A percentile compares a stretch with the other conserved stretches of the same genome.
Evolutionary conservation across 768 basidiomycete species (phyloP).

Genomic region (Phallus indusiatus): DNA sequence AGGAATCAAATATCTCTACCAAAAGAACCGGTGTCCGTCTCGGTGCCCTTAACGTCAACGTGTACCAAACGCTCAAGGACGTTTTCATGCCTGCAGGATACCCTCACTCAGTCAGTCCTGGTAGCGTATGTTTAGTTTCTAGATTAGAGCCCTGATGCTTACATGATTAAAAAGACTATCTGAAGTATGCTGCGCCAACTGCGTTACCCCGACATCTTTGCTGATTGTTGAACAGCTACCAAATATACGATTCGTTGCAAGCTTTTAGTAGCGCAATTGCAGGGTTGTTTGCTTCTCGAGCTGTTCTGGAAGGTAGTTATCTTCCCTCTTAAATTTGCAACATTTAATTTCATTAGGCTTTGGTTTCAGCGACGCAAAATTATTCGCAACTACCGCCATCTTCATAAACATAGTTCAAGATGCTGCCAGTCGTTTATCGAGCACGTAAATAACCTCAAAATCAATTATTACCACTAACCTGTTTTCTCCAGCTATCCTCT

Average conservation of each 20-base stretch:
- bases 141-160: background rate
- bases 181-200: background rate
- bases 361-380: background rate
- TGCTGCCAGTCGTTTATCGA: slow-evolving; percentile 50
- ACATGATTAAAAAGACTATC: slow-evolving; percentile 2
- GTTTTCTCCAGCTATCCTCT: slow-evolving; percentile 43
- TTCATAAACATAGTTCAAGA: slow-evolving; percentile 57
- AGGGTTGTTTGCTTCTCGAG: slow-evolving; percentile 53
- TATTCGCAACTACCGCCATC: background rate
- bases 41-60: background rate
- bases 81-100: slow-evolving; percentile 58
- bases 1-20: no score
- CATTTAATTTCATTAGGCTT: background rate
- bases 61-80: slow-evolving; percentile 28
- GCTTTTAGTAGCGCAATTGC: slow-evolving; percentile 64
- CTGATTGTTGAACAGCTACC: slow-evolving; percentile 35
- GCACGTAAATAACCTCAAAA: slow-evolving; percentile 28
- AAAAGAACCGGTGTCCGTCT: no score
- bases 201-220: slow-evolving; percentile 5
- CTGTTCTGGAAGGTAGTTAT: slow-evolving; percentile 50
- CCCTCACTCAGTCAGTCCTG: slow-evolving; percentile 51
- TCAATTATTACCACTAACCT: background rate
- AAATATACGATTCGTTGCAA: slow-evolving; percentile 56
- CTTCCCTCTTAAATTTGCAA: background rate
- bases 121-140: slow-evolving; percentile 20